Base-by-base conservation (phyloP, 169 alveolate species). In the Plasmodium malariae region DNA sequence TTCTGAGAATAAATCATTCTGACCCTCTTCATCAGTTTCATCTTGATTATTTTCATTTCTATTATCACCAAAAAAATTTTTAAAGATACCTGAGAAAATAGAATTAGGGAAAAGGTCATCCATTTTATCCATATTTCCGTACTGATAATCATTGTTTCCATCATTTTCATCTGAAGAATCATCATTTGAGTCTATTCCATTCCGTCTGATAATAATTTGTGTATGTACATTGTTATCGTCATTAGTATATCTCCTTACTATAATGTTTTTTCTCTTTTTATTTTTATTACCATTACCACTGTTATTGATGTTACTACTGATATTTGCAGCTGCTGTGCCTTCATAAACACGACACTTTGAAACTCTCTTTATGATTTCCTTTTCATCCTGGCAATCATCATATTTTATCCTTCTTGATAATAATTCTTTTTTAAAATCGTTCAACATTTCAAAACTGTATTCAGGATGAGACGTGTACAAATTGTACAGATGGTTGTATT, bases 101-200 rank as follows among this genome's bases (percentile, higher is more conserved):
- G 92, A 85, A 62, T 69, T 85, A 9, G 92, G 92, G 24, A 85
- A 85, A 3, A 85, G 17, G n/a, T 85, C 92, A 55, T 85, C 86
- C 34, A 85, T 32, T 51, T 21, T 19, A 17, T 67, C 91, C 4
- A 67, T 2, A 19, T 49, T 49, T 12, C 36, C 49, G 11, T 62
- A 45, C 6, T 43, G 76, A 17, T 74, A 9, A 40, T 62, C 43
- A 40, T 36, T n/a, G 28, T 63, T 0, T n/a, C 36, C 72, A 32
- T 55, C 87, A 28, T 21, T 34, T 9, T 12, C 14, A 48, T 45
- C 26, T 5, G 11, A 17, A 0, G 37, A 49, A 30, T 59, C 63
- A 43, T 45, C 55, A 55, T 7, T 26, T 17, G 32, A 49, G 7
- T 32, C 62, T 11, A 83, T 34, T 12, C 85, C 85, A 83, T 49